Evolutionary conservation across 1,284 basidiomycete genomes (phyloP), one percentile per base, ranked within the genome.

Genomic region (Ceratobasidium sp.): DNA sequence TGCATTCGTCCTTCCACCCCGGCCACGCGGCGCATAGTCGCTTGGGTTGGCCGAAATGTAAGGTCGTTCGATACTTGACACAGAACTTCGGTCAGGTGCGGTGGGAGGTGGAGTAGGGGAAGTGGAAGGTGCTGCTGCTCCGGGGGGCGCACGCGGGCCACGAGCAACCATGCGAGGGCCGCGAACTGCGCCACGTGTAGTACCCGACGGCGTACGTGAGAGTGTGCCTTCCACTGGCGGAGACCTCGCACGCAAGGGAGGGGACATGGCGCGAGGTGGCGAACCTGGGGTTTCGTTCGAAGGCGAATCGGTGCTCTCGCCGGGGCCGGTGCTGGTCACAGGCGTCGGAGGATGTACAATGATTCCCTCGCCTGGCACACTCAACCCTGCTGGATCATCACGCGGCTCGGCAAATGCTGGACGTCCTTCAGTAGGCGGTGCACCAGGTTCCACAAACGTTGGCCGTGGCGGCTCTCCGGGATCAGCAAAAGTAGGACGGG

Each of bases 131-230:
- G 69, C 31, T 5, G 53, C 31, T 13, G 69, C 46, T 3, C 51
- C 59, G 27, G 69, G 68, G 37, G 71, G 56, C 22, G 68, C 68
- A 29, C 64, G 71, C 22, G 71, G 69, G 3, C 46, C 76, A 27
- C 39, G 54, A n/a, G 71, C 61, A 22, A 43, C 56, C 29, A 77
- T 29, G 16, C 74, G 65, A 6, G 76, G 72, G 6, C 71, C 66
- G 34, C 73, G 71, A 31, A 74, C 27, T 37, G 53, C 62, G 4
- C 43, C 73, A 48, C 68, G 58, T 2, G 49, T 81, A 0, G 84
- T 81, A 46, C 81, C 81, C 3, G 86, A 86, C 24, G 82, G 81
- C 73, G 84, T 81, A 75, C 87, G 82, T 74, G 84, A 79, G 76
- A 85, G 78, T 14, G 46, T 4, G 14, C 48, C 59, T 14, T 73